phyloP scores from a whole-genome alignment of 768 basidiomycete species.

The Panaeolus cyanescens region DNA sequence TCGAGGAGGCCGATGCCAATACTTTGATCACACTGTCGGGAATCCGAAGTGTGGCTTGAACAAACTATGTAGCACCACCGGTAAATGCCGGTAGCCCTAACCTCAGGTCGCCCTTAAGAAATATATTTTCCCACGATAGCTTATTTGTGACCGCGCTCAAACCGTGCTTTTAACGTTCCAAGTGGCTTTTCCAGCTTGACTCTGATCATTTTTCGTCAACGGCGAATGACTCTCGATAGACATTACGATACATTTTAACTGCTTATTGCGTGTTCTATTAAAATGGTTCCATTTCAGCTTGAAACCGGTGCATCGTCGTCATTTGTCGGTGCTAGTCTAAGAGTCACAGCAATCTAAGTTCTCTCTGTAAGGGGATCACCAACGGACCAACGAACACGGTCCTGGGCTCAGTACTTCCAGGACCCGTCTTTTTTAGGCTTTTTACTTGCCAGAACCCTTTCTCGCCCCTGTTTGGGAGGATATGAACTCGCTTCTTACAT shows the following conservation, averaged over 20 bases:
- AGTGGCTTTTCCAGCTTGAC: neutral
- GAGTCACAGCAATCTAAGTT: neutral
- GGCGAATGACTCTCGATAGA: constrained; percentile 1
- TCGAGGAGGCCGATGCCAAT: constrained; percentile 42
- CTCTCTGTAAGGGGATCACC: neutral
- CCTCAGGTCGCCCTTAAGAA: constrained; percentile 10
- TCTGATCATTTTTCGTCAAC: neutral
- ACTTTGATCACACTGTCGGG: constrained; percentile 24
- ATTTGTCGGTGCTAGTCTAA: neutral
- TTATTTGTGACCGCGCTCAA: constrained; percentile 9
- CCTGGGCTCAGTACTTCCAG: neutral
- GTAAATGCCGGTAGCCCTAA: constrained; percentile 39
- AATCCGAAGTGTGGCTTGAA: constrained; percentile 39
- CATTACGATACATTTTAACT: neutral
- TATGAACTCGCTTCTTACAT: constrained; percentile 19
- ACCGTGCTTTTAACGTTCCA: constrained; percentile 11
- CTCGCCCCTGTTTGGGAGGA: constrained; percentile 16
- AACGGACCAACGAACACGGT: neutral
- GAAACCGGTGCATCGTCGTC: neutral
- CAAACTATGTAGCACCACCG: constrained; percentile 40
- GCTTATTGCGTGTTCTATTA: neutral
- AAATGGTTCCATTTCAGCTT: neutral
- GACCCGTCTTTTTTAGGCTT: neutral
- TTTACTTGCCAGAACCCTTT: constrained; percentile 13
- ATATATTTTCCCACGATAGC: constrained; percentile 10